Evolutionary conservation across 805 yeast species (phyloP), one percentile per base, ranked within the genome.

Genomic region (Yueomyces sinensis): DNA sequence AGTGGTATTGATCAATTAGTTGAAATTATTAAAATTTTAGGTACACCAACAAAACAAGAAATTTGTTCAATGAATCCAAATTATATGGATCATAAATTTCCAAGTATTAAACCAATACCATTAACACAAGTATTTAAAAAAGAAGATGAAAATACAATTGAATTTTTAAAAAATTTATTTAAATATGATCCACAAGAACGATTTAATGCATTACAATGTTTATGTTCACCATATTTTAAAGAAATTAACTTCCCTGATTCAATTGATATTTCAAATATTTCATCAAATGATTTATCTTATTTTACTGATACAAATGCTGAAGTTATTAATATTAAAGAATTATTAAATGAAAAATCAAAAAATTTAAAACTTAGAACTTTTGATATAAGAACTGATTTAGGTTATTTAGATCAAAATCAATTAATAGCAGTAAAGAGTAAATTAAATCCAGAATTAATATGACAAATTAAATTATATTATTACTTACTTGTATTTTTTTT

Each of bases 1-100:
- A 77, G 87, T 40, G 97, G 98, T 27, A 89, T 91, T 39, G 98
- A 91, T 57, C 98, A 91, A 59, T 70, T 89, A 49, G 97, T 89
- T 15, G 98, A 89, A 59, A 89, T 89, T 47, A 89, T 89, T 56
- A 91, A 91, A 61, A 82, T 89, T 18, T 67, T 91, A 52, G 98
- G 98, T 13, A 89, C 98, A 1, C 98, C 98, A 6, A 68, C 93
- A 14, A 74, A 81, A 38, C 95, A 86, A 32, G 95, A 89, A 59
- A 89, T 89, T 45, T 72, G 76, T 53, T 72, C 86, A 41, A 91
- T 89, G 98, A 89, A 89, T 59, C 94, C 95, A 34, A 87, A 84
- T 58, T 91, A 89, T 61, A 82, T 84, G 79, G 97, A 91, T 57
- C 96, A 89, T 61, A 84, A 83, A 53, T 89, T 89, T 66, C 97